A percentile compares a stretch with the other conserved stretches of the same genome.
These are phyloP conservation scores for Picea sitchensis DNA, from an alignment of 75 land plant genomes.

Conservation along the genomic window DNA sequence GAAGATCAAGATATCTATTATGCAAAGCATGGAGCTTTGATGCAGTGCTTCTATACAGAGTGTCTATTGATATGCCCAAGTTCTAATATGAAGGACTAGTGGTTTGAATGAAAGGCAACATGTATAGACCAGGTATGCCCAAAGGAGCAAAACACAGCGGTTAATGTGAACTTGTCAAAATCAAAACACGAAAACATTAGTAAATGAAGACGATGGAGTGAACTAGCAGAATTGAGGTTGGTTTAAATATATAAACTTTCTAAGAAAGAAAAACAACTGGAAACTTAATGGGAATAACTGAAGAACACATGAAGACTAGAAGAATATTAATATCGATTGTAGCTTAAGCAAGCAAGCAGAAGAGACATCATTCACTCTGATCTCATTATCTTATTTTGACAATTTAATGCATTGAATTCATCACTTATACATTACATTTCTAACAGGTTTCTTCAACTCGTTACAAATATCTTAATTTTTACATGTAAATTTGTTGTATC, in stretches of 20 bases:
- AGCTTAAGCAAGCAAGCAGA: too few species aligned
- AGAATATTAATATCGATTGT: background rate
- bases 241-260: background rate
- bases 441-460: too few species aligned
- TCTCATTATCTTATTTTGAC: too few species aligned
- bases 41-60: background rate
- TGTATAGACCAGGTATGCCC: background rate
- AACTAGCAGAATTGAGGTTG: background rate
- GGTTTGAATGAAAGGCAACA: background rate
- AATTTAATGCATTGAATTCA: too few species aligned
- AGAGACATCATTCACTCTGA: too few species aligned
- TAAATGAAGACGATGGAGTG: background rate
- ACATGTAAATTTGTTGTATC: too few species aligned
- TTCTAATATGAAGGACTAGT: background rate
- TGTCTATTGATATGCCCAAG: background rate
- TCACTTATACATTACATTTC: too few species aligned
- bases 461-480: too few species aligned
- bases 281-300: background rate
- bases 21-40: background rate
- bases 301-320: background rate
- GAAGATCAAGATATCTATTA: background rate
- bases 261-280: background rate
- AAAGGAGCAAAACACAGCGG: background rate
- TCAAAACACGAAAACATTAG: background rate
- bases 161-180: background rate